These are phyloP conservation scores for Colletotrichum tabaci DNA, from an alignment of 2,329 filamentous ascomycete species.

Conservation along the genomic window DNA sequence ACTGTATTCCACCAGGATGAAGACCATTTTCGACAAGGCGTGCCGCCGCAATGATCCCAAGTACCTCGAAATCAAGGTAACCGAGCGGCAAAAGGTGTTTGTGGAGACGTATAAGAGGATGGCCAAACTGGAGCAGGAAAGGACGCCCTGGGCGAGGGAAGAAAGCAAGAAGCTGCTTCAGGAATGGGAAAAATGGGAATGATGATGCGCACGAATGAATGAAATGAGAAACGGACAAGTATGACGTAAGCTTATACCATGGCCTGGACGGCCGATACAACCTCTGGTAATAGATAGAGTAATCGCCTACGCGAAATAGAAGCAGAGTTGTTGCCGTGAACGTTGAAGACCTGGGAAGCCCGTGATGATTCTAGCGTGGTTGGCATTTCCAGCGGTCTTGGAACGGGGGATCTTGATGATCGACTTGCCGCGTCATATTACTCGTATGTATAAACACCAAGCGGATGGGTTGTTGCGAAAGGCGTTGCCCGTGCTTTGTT, in stretches of 20 bases:
- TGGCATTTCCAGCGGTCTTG: too few species aligned
- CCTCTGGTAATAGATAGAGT: conserved; percentile 23
- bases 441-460: neutral
- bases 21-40: conserved; percentile 77
- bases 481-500: neutral
- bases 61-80: conserved; percentile 71
- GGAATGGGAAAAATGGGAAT: conserved; percentile 73
- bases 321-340: neutral
- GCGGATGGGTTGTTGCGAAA: neutral
- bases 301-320: conserved; percentile 28
- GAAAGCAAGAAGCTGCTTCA: conserved; percentile 65
- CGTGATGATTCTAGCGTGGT: neutral
- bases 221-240: conserved; percentile 39
- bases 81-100: conserved; percentile 74
- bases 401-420: conserved; percentile 3
- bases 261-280: conserved; percentile 15
- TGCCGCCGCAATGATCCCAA: conserved; percentile 77
- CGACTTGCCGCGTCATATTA: conserved; percentile 11
- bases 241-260: conserved; percentile 32
- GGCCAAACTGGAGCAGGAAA: conserved; percentile 56
- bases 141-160: conserved; percentile 56
- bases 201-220: conserved; percentile 47
- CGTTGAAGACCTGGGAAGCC: neutral
- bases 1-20: conserved; percentile 86
- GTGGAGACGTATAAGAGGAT: conserved; percentile 70